A percentile compares a stretch with the other conserved stretches of the same genome.
These are phyloP conservation scores for Periconia macrospinosa DNA, from an alignment of 2,329 filamentous ascomycete species.

Conservation along the genomic window DNA sequence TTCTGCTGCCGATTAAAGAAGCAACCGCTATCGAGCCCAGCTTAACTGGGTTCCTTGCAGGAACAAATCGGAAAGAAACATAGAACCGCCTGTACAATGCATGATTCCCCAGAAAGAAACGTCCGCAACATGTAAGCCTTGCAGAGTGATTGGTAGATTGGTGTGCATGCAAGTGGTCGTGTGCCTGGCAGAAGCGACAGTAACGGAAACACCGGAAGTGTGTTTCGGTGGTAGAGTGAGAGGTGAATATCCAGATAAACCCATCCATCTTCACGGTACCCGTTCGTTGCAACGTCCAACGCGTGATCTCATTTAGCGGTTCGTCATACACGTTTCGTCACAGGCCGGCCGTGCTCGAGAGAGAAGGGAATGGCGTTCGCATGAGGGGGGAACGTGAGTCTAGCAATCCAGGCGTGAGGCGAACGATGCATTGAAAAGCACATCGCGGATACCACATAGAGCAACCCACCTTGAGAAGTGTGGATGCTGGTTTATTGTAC, in stretches of 20 bases:
- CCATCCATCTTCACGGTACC: neutral
- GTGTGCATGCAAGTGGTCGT: neutral
- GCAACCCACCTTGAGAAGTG: slow-evolving; percentile 10
- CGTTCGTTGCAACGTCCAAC: neutral
- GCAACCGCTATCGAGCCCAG: neutral
- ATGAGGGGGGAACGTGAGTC: no score
- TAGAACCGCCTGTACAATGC: neutral
- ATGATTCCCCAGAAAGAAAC: no score
- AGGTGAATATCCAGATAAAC: no score
- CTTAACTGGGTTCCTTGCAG: neutral
- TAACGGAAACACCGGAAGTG: no score
- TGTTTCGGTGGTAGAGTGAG: no score
- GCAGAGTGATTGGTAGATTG: neutral
- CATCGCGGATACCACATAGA: slow-evolving; percentile 1
- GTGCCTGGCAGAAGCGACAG: no score
- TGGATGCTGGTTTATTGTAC: slow-evolving; percentile 27
- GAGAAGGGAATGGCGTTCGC: neutral
- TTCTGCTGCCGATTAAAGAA: neutral
- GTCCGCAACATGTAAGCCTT: neutral
- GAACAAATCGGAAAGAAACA: neutral
- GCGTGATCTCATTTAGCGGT: neutral
- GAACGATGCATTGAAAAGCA: slow-evolving; percentile 5
- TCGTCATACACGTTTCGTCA: slow-evolving; percentile 2
- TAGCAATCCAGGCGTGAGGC: neutral
- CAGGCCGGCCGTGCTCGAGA: neutral